Percentiles rank a stretch among this genome's conserved stretches.
Evolutionary conservation across 257 asterid species (phyloP).

Genomic region (Plantago elongata): DNA sequence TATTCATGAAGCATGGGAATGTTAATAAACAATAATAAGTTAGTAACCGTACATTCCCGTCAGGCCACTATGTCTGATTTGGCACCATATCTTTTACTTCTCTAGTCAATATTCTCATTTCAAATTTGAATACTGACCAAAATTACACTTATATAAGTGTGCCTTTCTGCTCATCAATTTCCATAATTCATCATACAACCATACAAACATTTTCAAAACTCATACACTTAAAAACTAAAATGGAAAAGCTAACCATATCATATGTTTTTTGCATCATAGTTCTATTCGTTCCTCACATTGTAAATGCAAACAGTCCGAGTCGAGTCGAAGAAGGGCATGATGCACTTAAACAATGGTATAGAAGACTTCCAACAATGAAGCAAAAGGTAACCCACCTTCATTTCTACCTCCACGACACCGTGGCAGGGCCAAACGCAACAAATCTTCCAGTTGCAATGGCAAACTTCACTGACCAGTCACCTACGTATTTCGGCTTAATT

Average conservation of each 20-base stretch:
- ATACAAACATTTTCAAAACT: too few species aligned
- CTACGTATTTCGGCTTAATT: slow-evolving; percentile 27
- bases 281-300: not conserved
- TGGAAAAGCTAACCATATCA: slow-evolving; percentile 11
- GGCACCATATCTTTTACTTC: too few species aligned
- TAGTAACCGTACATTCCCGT: too few species aligned
- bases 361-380: slow-evolving; percentile 19
- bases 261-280: slow-evolving; percentile 11
- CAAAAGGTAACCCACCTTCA: slow-evolving; percentile 32
- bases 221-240: not conserved
- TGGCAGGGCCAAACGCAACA: slow-evolving; percentile 27
- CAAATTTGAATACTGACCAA: too few species aligned
- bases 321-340: slow-evolving; percentile 13
- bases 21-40: too few species aligned
- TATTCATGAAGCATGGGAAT: too few species aligned
- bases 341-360: slow-evolving; percentile 28
- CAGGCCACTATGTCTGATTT: too few species aligned
- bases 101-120: too few species aligned
- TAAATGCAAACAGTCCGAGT: not conserved
- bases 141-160: not conserved
- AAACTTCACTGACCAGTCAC: slow-evolving; percentile 25
- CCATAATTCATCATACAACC: not conserved
- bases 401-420: slow-evolving; percentile 41
- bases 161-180: not conserved
- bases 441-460: slow-evolving; percentile 25